A percentile compares a stretch with the other conserved stretches of the same genome.
Conservation (phyloP, 306 rosid genomes). For the Glycyrrhiza uralensis region DNA sequence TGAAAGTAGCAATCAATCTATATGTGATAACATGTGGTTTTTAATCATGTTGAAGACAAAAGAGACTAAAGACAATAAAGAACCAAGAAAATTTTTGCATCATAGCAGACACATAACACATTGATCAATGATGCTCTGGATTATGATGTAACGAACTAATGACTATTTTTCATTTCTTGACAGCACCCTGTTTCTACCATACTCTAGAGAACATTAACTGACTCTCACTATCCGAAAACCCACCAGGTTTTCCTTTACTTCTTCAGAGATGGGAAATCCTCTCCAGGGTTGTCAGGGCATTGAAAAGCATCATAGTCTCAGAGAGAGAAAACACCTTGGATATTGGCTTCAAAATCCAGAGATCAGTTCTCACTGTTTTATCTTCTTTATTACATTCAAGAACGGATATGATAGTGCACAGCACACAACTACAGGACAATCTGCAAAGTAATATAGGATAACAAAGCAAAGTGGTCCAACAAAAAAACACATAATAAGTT, state of each 20-base stretch:
- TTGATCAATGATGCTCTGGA: not conserved
- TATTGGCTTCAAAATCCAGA: slow-evolving; percentile 18
- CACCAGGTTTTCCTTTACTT: slow-evolving; percentile 6
- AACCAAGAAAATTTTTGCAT: not conserved
- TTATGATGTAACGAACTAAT: not conserved
- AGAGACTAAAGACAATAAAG: not conserved
- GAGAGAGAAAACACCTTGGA: not conserved
- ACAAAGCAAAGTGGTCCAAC: not conserved
- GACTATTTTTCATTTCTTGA: not conserved
- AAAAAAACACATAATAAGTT: not conserved
- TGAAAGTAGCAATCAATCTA: slow-evolving; percentile 15
- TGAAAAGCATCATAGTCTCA: not conserved
- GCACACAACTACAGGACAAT: slow-evolving; percentile 10
- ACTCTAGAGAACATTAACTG: not conserved
- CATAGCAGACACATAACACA: not conserved
- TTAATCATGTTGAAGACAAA: not conserved
- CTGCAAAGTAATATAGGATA: slow-evolving; percentile 5
- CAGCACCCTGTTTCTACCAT: not conserved
- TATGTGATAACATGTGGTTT: not conserved
- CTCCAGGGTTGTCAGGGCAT: slow-evolving; percentile 4
- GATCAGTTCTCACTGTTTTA: slow-evolving; percentile 5
- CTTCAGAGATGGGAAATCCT: slow-evolving; percentile 12
- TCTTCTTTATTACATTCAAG: not conserved
- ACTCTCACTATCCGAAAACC: not conserved
- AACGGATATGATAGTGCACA: not conserved